These are phyloP conservation scores for Amanita jacksonii DNA, from an alignment of 768 basidiomycete genomes.

Conservation along the genomic window DNA sequence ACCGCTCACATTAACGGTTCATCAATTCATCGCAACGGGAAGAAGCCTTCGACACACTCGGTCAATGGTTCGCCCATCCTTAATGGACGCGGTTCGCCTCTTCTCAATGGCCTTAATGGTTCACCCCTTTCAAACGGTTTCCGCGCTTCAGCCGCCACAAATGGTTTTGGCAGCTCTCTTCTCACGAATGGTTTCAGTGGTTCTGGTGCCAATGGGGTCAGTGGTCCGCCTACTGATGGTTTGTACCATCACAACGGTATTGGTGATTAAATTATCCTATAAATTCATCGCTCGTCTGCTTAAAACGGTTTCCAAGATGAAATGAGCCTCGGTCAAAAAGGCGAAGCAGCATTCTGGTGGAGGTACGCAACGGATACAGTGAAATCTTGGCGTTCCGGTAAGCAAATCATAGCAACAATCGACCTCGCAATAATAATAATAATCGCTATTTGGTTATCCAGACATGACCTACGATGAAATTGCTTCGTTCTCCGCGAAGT, in stretches of 20 bases:
- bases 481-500: not conserved
- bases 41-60: not conserved
- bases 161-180: not conserved
- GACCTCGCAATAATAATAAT: not conserved
- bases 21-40: slow-evolving; percentile 2
- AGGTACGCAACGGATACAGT: slow-evolving; percentile 4
- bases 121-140: not conserved
- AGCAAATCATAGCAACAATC: not conserved
- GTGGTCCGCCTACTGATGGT: not conserved
- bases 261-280: too few species aligned
- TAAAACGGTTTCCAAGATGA: not conserved
- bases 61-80: slow-evolving; percentile 1
- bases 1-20: slow-evolving; percentile 3
- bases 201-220: not conserved
- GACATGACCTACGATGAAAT: slow-evolving; percentile 8
- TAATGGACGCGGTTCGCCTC: slow-evolving; percentile 1
- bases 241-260: too few species aligned
- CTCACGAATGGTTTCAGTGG: not conserved
- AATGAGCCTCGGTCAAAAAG: slow-evolving; percentile 3
- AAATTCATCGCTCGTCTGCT: too few species aligned
- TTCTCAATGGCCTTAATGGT: not conserved
- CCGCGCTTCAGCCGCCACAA: not conserved
- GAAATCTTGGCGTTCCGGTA: slow-evolving; percentile 5
- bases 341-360: slow-evolving; percentile 6
- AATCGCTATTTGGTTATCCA: not conserved